Conservation (phyloP, 805 yeast genomes). For the Yamadazyma nakazawae region DNA sequence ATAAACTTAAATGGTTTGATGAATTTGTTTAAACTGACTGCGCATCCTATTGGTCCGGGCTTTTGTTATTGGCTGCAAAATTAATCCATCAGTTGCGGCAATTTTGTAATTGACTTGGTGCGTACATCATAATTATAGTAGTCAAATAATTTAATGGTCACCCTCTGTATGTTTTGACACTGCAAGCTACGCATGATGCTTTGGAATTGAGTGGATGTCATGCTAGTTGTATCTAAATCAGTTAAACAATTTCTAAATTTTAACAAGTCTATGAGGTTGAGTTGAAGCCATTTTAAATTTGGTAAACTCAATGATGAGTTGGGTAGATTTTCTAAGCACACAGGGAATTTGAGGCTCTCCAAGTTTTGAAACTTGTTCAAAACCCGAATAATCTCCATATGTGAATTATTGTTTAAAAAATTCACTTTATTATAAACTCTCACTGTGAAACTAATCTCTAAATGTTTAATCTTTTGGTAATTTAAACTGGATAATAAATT, state of each 20-base stretch:
- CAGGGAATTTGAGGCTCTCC: slow-evolving; percentile 9
- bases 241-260: slow-evolving; percentile 11
- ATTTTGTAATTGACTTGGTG: slow-evolving; percentile 1
- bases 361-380: slow-evolving; percentile 8
- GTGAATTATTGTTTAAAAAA: slow-evolving; percentile 3
- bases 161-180: neutral
- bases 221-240: slow-evolving; percentile 3
- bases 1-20: no score
- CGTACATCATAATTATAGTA: slow-evolving; percentile 9
- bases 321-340: slow-evolving; percentile 6
- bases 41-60: no score
- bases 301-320: slow-evolving; percentile 5
- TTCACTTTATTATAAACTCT: slow-evolving; percentile 8
- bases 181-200: neutral
- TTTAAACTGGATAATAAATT: slow-evolving; percentile 1
- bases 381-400: neutral
- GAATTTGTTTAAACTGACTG: no score
- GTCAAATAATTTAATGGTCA: slow-evolving; percentile 9
- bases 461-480: neutral
- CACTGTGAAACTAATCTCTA: slow-evolving; percentile 9
- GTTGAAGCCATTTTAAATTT: slow-evolving; percentile 5
- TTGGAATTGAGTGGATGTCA: slow-evolving; percentile 5
- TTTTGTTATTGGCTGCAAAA: neutral
- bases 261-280: slow-evolving; percentile 12
- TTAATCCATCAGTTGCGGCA: slow-evolving; percentile 1